Evolutionary conservation across 768 basidiomycete species (phyloP).

Genomic region (Termitomyces sp.): DNA sequence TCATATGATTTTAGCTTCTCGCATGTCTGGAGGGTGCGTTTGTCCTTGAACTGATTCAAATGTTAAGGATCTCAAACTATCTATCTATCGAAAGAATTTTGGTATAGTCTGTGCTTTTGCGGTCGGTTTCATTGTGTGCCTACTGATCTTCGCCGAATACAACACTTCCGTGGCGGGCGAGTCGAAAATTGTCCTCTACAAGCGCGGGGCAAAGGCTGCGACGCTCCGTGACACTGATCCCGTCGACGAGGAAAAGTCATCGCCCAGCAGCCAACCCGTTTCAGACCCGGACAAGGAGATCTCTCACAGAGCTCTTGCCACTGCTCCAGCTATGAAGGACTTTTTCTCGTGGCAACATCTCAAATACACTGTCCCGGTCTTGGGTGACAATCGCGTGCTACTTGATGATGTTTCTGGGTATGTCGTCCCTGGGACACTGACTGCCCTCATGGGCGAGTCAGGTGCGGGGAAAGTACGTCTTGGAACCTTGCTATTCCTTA

Average conservation of each 20-base stretch:
- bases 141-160: constrained; percentile 57
- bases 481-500: constrained; percentile 9
- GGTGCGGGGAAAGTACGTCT: constrained; percentile 36
- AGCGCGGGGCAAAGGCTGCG: constrained; percentile 42
- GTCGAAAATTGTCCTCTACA: constrained; percentile 54
- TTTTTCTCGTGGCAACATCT: constrained; percentile 81
- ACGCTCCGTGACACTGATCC: constrained; percentile 27
- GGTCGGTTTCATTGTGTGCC: constrained; percentile 47
- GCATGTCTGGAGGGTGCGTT: constrained; percentile 39
- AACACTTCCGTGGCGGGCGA: constrained; percentile 34
- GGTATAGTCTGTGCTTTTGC: constrained; percentile 71
- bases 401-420: constrained; percentile 75
- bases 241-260: constrained; percentile 31
- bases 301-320: constrained; percentile 28
- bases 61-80: background rate
- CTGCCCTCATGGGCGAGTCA: constrained; percentile 68
- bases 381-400: constrained; percentile 41
- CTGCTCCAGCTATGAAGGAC: constrained; percentile 42
- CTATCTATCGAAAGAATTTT: constrained; percentile 37
- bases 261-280: constrained; percentile 1
- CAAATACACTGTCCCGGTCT: constrained; percentile 57
- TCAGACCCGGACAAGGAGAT: constrained; percentile 18
- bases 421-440: constrained; percentile 77
- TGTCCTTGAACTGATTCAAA: background rate
- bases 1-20: constrained; percentile 44